phyloP scores from a whole-genome alignment of 225 moss, liverwort and hornwort genomes.

The Bryoerythrophyllum caledonicum region DNA sequence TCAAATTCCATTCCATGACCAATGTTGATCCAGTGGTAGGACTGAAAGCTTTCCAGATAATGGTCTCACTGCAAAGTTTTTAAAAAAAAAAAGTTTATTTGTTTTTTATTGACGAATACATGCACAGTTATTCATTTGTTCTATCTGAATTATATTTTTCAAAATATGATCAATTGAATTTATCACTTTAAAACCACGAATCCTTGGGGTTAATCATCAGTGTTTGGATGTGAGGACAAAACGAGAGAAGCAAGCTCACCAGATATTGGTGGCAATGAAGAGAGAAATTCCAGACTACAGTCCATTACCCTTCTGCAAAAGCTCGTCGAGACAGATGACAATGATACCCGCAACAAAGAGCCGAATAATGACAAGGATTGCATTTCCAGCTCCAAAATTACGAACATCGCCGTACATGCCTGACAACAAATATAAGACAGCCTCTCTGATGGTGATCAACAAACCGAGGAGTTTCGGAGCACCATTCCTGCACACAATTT shows the following conservation, averaged over 20 bases:
- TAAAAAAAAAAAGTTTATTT: too few relatives aligned
- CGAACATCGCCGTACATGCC: constrained; percentile 84
- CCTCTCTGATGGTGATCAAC: constrained; percentile 80
- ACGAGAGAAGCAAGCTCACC: too few relatives aligned
- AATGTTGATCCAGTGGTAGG: constrained; percentile 92
- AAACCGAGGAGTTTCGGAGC: constrained; percentile 83
- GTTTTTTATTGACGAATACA: too few relatives aligned
- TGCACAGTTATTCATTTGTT: too few relatives aligned
- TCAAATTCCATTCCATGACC: constrained; percentile 96
- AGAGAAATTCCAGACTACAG: constrained; percentile 94
- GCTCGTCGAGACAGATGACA: constrained; percentile 86
- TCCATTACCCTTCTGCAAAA: constrained; percentile 97
- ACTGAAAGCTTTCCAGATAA: constrained; percentile 98
- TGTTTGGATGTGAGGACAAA: too few relatives aligned
- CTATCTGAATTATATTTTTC: too few relatives aligned
- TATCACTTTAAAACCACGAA: too few relatives aligned
- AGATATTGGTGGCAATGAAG: constrained; percentile 97
- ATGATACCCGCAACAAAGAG: constrained; percentile 83
- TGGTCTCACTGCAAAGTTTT: constrained; percentile 96
- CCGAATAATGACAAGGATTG: constrained; percentile 82
- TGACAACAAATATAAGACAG: constrained; percentile 73
- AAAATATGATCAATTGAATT: too few relatives aligned
- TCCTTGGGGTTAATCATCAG: too few relatives aligned
- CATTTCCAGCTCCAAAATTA: constrained; percentile 92
- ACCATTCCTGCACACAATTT: constrained; percentile 54